These are phyloP conservation scores for Penicillium pancosmium DNA, from an alignment of 495 filamentous ascomycete species.

Conservation along the genomic window DNA sequence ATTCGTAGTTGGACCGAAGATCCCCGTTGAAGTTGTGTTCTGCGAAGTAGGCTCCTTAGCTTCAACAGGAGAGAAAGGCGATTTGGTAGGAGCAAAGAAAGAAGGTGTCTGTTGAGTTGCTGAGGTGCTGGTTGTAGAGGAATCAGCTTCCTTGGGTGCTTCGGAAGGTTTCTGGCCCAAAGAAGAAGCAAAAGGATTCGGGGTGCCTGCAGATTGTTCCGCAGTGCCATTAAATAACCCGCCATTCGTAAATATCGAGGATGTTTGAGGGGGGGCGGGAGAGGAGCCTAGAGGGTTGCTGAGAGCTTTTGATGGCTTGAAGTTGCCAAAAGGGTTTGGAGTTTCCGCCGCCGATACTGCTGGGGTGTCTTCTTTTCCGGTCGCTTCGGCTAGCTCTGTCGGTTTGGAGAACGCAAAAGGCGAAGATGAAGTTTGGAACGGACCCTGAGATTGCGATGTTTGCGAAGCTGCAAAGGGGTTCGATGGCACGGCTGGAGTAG, in stretches of 20 bases:
- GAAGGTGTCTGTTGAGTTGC: background rate
- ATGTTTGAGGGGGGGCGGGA: background rate
- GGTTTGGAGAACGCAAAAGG: slow-evolving; percentile 20
- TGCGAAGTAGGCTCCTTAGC: background rate
- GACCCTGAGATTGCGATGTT: background rate
- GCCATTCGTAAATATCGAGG: background rate
- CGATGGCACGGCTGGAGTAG: background rate
- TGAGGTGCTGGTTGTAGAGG: background rate
- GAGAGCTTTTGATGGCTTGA: background rate
- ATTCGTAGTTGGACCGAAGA: background rate
- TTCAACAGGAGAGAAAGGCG: slow-evolving; percentile 3
- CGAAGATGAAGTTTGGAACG: slow-evolving; percentile 2
- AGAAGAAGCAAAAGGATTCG: slow-evolving; percentile 8
- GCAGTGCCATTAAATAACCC: background rate
- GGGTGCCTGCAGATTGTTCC: background rate
- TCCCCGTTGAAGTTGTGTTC: background rate
- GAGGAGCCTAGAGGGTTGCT: background rate
- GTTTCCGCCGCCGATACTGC: background rate
- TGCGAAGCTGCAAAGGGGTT: slow-evolving; percentile 4
- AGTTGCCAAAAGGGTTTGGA: background rate
- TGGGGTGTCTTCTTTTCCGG: slow-evolving; percentile 4
- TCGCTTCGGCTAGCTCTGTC: slow-evolving; percentile 2
- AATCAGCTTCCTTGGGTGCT: background rate
- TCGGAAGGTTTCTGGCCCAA: background rate
- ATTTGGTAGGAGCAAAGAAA: slow-evolving; percentile 4